phyloP scores from a whole-genome alignment of 2,329 filamentous ascomycete species.

The Graphium sp. region DNA sequence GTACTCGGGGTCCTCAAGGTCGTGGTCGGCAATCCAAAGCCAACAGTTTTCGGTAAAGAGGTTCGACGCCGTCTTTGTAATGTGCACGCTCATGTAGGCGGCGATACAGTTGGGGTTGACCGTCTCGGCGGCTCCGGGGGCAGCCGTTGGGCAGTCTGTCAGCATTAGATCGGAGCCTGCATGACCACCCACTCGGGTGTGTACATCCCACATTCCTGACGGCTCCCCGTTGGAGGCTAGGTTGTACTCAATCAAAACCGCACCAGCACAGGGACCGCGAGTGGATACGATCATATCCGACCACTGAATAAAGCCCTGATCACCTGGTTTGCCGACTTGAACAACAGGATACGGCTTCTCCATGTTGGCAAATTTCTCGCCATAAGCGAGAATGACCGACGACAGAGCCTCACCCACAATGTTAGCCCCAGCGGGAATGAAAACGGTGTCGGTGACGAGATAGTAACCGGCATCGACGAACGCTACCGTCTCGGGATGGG shows the following conservation, averaged over 20 bases:
- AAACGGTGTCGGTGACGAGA: constrained; percentile 35
- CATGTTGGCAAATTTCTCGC: constrained; percentile 36
- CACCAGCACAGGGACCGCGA: constrained; percentile 48
- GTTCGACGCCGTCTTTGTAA: constrained; percentile 18
- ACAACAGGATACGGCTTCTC: constrained; percentile 46
- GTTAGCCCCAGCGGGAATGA: constrained; percentile 27
- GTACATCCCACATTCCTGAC: constrained; percentile 56
- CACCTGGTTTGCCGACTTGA: constrained; percentile 45
- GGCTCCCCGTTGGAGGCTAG: constrained; percentile 28
- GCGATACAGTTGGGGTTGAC: constrained; percentile 18
- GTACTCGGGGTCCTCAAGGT: constrained; percentile 30
- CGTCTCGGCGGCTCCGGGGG: constrained; percentile 10
- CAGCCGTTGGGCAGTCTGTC: constrained; percentile 48
- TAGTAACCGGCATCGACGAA: constrained; percentile 48
- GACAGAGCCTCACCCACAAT: constrained; percentile 44
- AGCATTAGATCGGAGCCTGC: constrained; percentile 53
- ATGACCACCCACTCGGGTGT: constrained; percentile 59
- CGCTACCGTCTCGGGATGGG: constrained; percentile 33
- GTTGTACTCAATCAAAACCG: constrained; percentile 59
- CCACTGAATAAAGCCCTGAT: constrained; percentile 50
- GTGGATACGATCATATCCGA: constrained; percentile 58
- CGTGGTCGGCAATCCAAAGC: constrained; percentile 34
- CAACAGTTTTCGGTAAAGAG: constrained; percentile 26
- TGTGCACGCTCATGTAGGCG: constrained; percentile 24
- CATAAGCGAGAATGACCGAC: constrained; percentile 35